Evolutionary conservation across 148 eudicot species (phyloP), one percentile per base, ranked within the genome.

Genomic region (Cornus florida): DNA sequence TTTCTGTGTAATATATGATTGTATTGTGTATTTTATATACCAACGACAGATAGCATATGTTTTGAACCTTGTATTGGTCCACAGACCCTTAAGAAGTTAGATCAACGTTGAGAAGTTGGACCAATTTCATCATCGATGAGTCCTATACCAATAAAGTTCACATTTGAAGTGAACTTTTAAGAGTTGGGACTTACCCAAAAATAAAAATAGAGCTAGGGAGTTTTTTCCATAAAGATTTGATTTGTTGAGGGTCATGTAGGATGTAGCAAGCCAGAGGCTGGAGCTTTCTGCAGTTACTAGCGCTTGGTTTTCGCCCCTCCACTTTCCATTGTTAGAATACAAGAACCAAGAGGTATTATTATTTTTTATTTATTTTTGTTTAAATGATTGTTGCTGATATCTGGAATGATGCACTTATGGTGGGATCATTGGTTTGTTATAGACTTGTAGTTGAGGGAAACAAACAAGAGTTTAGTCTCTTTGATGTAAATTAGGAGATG

Each of bases 281-380:
- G 76, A 78, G 23, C 74, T 23, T 64, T 78, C 80, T 74, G 76
- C 65, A 24, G 71, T 28, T 70, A 69, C 48, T 13, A 67, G 57
- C 24, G 83, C 43, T 41, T 16, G 59, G 59, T 74, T 64, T 84
- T 72, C 74, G 10, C 75, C 57, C 35, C 78, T 84, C 56, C 43
- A 73, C 56, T 67, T 68, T 28, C 80, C 79, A 22, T 77, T 82
- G 72, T 59, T 85, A 59, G 73, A 79, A 22, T 70, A 38, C 57
- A 73, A 72, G 57, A 72, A 60, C 62, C 46, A n/a, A 67, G 67
- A 69, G 82, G 76, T 82, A 75, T 78, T 43, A 4, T 43, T 43
- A 4, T 43, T 43, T 11, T 39, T 14, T 12, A 28, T 33, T 7
- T 23, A 7, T 11, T 74, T 16, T 19, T 57, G 4, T 16, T 46